Evolutionary conservation across 768 basidiomycete genomes (phyloP).

Genomic region (Sutorius australiensis): DNA sequence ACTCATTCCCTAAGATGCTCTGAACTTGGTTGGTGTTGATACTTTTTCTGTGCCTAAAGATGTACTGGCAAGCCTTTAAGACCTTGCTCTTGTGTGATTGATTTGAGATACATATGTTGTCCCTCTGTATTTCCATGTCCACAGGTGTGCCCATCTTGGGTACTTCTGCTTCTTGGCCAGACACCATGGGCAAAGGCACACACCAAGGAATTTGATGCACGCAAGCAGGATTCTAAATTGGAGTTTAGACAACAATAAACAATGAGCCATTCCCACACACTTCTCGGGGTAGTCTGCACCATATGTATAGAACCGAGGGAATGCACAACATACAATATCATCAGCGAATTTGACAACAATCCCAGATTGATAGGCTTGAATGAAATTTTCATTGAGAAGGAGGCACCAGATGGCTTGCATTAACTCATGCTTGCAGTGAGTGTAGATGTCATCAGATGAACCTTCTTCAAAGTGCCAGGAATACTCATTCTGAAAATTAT

Average conservation of each 20-base stretch:
- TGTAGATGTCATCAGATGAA: not conserved
- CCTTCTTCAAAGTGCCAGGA: not conserved
- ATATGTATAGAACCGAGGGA: not conserved
- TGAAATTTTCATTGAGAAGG: constrained; percentile 18
- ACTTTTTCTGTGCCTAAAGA: constrained; percentile 7
- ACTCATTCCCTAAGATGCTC: constrained; percentile 3
- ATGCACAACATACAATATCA: not conserved
- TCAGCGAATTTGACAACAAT: not conserved
- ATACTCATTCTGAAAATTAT: constrained; percentile 7
- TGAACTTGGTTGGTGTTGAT: constrained; percentile 3
- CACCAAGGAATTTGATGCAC: constrained; percentile 5
- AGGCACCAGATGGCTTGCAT: constrained; percentile 18
- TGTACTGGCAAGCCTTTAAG: not conserved
- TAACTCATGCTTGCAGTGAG: constrained; percentile 19
- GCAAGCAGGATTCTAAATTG: not conserved
- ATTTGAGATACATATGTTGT: not conserved
- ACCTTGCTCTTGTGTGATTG: not conserved
- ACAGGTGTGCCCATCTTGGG: not conserved
- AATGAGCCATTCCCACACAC: not conserved
- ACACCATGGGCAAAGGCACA: not conserved
- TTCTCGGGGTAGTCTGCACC: not conserved
- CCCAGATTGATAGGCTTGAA: constrained; percentile 14
- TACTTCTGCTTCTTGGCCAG: not conserved
- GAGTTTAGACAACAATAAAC: not conserved
- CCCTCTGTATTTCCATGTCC: not conserved